phyloP scores from a whole-genome alignment of 805 yeast genomes.

The Tetrapisispora phaffii region DNA sequence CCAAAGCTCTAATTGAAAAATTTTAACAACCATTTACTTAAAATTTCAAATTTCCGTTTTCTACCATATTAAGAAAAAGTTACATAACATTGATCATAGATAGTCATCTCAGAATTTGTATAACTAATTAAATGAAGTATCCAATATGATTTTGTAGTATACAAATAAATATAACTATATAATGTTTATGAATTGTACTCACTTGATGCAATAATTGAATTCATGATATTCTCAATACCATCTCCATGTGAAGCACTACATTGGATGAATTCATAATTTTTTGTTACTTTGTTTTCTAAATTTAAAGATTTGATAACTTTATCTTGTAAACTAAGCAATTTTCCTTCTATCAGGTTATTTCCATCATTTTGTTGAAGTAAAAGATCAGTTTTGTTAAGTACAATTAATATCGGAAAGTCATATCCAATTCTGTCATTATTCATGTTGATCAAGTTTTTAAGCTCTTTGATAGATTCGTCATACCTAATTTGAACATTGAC shows the following conservation, averaged over 20 bases:
- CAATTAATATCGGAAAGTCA: constrained; percentile 41
- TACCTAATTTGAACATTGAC: constrained; percentile 47
- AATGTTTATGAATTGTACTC: background rate
- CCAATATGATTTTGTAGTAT: no score
- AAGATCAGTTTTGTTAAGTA: constrained; percentile 69
- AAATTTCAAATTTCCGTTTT: background rate
- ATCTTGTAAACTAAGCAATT: background rate
- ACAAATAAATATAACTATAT: background rate
- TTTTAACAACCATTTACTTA: background rate
- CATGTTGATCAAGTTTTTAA: constrained; percentile 43
- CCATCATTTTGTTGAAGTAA: constrained; percentile 15
- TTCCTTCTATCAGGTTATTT: background rate
- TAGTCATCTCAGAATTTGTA: background rate
- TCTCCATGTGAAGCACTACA: constrained; percentile 18
- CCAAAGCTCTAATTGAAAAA: background rate
- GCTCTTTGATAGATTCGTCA: constrained; percentile 54
- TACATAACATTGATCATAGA: background rate
- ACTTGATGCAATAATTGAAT: background rate
- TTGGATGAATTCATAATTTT: constrained; percentile 5
- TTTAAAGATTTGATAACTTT: background rate
- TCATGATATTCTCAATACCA: constrained; percentile 11
- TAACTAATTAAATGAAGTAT: no score
- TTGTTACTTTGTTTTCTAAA: background rate
- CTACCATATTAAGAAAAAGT: background rate
- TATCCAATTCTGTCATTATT: constrained; percentile 67